Conservation (phyloP, 2,329 filamentous ascomycete genomes). For the Clonostachys rhizophaga region DNA sequence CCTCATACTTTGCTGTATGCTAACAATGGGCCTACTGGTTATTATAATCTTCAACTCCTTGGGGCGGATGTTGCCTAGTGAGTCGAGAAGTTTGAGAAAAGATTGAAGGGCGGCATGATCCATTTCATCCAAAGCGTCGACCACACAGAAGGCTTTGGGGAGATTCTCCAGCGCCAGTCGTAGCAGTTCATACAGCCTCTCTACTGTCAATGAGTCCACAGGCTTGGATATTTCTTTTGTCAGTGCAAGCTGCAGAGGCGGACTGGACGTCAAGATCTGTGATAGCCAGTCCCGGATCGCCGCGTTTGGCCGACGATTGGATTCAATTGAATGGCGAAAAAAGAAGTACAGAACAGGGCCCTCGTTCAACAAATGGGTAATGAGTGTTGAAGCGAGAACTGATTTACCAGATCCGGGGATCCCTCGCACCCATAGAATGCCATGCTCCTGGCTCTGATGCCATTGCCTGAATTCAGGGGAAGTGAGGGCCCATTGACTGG, state of each 20-base stretch:
- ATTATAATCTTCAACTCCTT: slow-evolving; percentile 30
- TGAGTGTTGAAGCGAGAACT: slow-evolving; percentile 18
- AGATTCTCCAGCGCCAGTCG: slow-evolving; percentile 1
- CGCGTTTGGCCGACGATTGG: slow-evolving; percentile 20
- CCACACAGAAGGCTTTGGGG: slow-evolving; percentile 26
- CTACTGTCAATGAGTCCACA: not conserved
- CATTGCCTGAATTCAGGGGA: slow-evolving; percentile 6
- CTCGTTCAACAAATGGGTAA: slow-evolving; percentile 7
- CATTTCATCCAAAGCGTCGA: slow-evolving; percentile 43
- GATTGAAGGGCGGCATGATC: slow-evolving; percentile 20
- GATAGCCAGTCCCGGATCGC: slow-evolving; percentile 26
- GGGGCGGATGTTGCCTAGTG: slow-evolving; percentile 21
- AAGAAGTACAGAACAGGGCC: slow-evolving; percentile 28
- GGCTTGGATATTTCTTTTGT: not conserved
- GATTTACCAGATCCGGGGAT: slow-evolving; percentile 32
- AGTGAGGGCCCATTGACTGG: slow-evolving; percentile 6
- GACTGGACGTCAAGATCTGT: slow-evolving; percentile 21
- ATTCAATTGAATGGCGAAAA: slow-evolving; percentile 29
- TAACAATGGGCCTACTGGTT: slow-evolving; percentile 31
- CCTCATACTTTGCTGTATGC: slow-evolving; percentile 20
- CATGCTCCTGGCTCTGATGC: slow-evolving; percentile 3
- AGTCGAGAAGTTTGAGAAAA: slow-evolving; percentile 24
- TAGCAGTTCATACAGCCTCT: not conserved
- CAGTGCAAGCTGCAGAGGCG: slow-evolving; percentile 16
- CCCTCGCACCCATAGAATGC: slow-evolving; percentile 19